Conservation (phyloP, 768 basidiomycete species). For the Termitomyces sp. region DNA sequence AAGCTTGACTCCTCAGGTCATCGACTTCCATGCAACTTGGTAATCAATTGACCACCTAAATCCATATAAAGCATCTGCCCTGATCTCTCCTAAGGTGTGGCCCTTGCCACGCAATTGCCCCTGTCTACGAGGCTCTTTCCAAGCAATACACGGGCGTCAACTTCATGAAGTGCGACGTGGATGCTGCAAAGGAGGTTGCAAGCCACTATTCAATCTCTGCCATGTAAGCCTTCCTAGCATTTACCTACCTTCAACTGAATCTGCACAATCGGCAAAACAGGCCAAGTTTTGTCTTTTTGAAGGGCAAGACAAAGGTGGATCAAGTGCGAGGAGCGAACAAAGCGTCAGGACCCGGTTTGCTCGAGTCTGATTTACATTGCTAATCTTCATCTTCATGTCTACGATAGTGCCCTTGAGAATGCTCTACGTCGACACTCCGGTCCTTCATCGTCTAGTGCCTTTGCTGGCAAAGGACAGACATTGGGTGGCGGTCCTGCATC, state of each 20-base stretch:
- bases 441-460: slow-evolving; percentile 36
- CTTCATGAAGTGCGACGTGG: slow-evolving; percentile 83
- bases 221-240: slow-evolving; percentile 43
- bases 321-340: slow-evolving; percentile 69
- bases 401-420: slow-evolving; percentile 51
- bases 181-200: slow-evolving; percentile 66
- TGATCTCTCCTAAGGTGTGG: slow-evolving; percentile 59
- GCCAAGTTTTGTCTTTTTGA: slow-evolving; percentile 83
- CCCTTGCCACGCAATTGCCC: slow-evolving; percentile 81
- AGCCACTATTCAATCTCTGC: slow-evolving; percentile 56
- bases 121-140: slow-evolving; percentile 63
- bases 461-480: slow-evolving; percentile 71
- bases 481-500: slow-evolving; percentile 47
- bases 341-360: slow-evolving; percentile 33
- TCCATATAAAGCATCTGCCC: not conserved
- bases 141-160: slow-evolving; percentile 66
- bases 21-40: slow-evolving; percentile 87
- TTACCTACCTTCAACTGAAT: not conserved
- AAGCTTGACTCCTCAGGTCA: slow-evolving; percentile 42
- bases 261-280: slow-evolving; percentile 26
- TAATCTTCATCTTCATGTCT: not conserved
- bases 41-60: slow-evolving; percentile 20
- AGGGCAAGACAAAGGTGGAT: slow-evolving; percentile 61
- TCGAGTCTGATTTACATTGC: not conserved
- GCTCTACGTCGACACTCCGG: slow-evolving; percentile 50